Conservation (phyloP, 371 early-diverging fungal species). For the Mucor circinelloides region DNA sequence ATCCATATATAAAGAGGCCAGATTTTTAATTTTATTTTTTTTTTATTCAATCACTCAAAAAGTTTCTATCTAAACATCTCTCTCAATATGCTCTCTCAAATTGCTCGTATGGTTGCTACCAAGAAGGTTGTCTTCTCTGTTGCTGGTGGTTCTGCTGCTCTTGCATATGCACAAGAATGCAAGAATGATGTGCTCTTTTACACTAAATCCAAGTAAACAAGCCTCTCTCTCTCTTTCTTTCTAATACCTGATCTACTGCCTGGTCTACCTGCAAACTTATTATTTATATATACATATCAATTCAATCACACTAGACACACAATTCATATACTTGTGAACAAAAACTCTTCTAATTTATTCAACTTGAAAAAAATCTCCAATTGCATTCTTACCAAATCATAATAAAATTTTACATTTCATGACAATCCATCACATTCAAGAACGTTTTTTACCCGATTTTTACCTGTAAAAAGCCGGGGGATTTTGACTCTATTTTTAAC, state of each 20-base stretch:
- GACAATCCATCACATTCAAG: neutral
- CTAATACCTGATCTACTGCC: neutral
- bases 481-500: neutral
- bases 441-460: conserved; percentile 7
- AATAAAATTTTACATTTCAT: neutral
- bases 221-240: neutral
- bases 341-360: neutral
- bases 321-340: neutral
- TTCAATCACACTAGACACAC: neutral
- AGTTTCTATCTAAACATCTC: neutral
- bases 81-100: conserved; percentile 24
- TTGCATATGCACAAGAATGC: conserved; percentile 46
- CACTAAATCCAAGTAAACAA: conserved; percentile 33
- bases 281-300: conserved; percentile 1
- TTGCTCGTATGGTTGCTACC: conserved; percentile 23
- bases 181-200: conserved; percentile 51
- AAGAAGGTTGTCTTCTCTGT: conserved; percentile 23
- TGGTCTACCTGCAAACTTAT: neutral
- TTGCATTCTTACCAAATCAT: neutral
- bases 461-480: neutral
- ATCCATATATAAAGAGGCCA: neutral
- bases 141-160: conserved; percentile 25
- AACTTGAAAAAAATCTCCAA: neutral
- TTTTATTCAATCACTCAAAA: neutral
- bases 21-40: neutral